Conservation (phyloP, 345 rosid species). For the Alliaria petiolata region DNA sequence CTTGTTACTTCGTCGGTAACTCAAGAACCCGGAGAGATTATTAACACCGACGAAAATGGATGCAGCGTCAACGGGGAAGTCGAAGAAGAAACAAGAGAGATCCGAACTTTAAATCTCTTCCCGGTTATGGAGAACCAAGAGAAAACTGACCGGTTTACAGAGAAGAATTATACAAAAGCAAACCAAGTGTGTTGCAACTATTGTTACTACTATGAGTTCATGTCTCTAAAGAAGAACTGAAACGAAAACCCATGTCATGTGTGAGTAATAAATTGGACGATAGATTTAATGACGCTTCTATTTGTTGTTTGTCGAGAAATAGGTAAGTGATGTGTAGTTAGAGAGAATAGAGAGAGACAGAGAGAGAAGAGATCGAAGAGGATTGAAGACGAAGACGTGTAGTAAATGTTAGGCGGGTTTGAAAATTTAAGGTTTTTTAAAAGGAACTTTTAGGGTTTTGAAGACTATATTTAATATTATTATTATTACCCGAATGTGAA, state of each 20-base stretch:
- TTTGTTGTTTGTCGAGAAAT: slow-evolving; percentile 23
- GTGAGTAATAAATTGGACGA: slow-evolving; percentile 30
- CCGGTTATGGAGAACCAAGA: slow-evolving; percentile 37
- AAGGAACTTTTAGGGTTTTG: background rate
- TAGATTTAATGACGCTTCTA: slow-evolving; percentile 1
- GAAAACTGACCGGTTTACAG: slow-evolving; percentile 15
- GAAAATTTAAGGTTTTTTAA: background rate
- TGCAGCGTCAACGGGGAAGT: background rate
- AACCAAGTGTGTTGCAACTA: slow-evolving; percentile 30
- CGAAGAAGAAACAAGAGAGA: slow-evolving; percentile 30
- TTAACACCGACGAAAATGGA: slow-evolving; percentile 4
- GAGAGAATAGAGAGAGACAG: no score
- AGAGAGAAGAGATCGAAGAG: background rate
- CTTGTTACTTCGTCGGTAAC: slow-evolving; percentile 4
- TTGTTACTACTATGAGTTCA: slow-evolving; percentile 55
- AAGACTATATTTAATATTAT: background rate
- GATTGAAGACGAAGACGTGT: slow-evolving; percentile 19
- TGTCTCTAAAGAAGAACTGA: slow-evolving; percentile 52
- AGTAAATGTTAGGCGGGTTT: slow-evolving; percentile 20
- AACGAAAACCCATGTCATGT: slow-evolving; percentile 44
- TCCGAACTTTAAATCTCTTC: slow-evolving; percentile 53
- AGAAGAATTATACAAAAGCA: slow-evolving; percentile 30
- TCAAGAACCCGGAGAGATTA: slow-evolving; percentile 14
- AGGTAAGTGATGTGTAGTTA: slow-evolving; percentile 12
- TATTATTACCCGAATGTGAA: slow-evolving; percentile 24